Evolutionary conservation across 208 protist species (phyloP).

Genomic region (Leishmania gerbilli): DNA sequence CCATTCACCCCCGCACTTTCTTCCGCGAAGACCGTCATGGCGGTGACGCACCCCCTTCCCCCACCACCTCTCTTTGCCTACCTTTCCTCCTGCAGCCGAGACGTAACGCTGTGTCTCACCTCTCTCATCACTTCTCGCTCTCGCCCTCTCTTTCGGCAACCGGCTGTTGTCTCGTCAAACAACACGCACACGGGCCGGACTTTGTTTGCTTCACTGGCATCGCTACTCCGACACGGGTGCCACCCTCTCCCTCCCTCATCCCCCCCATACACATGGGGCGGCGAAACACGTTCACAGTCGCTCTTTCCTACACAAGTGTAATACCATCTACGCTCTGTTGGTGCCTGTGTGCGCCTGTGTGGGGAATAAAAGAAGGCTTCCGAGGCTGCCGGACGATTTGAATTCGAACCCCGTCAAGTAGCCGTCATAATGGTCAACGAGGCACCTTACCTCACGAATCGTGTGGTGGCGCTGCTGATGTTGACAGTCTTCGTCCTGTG

Average conservation of each 20-base stretch:
- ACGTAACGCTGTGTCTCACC: background rate
- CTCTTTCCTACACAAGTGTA: background rate
- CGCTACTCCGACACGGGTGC: background rate
- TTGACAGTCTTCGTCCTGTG: slow-evolving; percentile 36
- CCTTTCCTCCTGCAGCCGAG: background rate
- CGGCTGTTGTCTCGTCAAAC: background rate
- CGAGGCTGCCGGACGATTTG: background rate
- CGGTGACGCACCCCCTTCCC: background rate
- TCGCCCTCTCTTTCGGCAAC: background rate
- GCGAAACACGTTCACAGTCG: background rate
- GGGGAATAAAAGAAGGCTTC: background rate
- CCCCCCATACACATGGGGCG: too few species aligned
- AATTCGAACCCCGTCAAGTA: background rate
- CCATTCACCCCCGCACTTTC: background rate
- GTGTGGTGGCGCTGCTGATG: slow-evolving; percentile 33
- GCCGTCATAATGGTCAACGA: slow-evolving; percentile 32
- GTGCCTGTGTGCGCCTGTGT: background rate
- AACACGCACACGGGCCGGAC: background rate
- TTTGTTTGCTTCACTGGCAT: background rate
- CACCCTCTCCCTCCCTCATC: background rate
- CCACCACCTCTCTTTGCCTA: background rate
- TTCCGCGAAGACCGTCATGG: background rate
- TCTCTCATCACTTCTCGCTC: background rate
- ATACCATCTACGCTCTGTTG: background rate
- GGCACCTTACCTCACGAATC: slow-evolving; percentile 36